Evolutionary conservation across 2,329 filamentous ascomycete genomes (phyloP).

Genomic region (Sporothrix brunneoviolacea): DNA sequence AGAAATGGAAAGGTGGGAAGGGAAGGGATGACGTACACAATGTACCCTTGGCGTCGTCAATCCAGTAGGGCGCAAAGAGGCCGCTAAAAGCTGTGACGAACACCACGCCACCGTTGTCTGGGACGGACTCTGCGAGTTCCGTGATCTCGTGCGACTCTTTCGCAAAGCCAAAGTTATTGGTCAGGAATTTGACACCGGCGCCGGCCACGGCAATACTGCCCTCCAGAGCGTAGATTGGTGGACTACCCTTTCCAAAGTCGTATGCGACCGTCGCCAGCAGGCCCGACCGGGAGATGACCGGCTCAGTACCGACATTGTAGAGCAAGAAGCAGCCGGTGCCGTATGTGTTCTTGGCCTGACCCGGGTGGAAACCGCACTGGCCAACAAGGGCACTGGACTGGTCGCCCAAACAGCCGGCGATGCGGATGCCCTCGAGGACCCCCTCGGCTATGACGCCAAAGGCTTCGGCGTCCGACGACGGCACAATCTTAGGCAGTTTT

Average conservation of each 20-base stretch:
- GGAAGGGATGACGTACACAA: slow-evolving; percentile 50
- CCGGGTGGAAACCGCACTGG: slow-evolving; percentile 75
- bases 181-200: slow-evolving; percentile 68
- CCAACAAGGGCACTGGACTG: slow-evolving; percentile 82
- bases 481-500: slow-evolving; percentile 72
- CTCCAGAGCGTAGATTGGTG: slow-evolving; percentile 72
- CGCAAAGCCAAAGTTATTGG: slow-evolving; percentile 58
- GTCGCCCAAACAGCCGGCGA: slow-evolving; percentile 81
- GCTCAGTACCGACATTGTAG: slow-evolving; percentile 80
- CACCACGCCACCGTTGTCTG: slow-evolving; percentile 74
- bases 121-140: slow-evolving; percentile 44
- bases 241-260: slow-evolving; percentile 56
- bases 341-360: slow-evolving; percentile 85
- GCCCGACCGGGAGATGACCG: slow-evolving; percentile 77
- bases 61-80: slow-evolving; percentile 90
- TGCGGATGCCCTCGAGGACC: slow-evolving; percentile 60
- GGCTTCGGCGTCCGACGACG: slow-evolving; percentile 65
- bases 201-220: slow-evolving; percentile 79
- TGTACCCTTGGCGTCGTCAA: slow-evolving; percentile 84
- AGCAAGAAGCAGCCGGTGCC: slow-evolving; percentile 85
- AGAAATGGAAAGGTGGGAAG: slow-evolving; percentile 24
- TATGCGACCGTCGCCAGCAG: slow-evolving; percentile 83
- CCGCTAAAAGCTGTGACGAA: slow-evolving; percentile 89
- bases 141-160: slow-evolving; percentile 43
- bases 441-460: slow-evolving; percentile 65